A percentile compares a stretch with the other conserved stretches of the same genome.
Conservation (phyloP, 495 filamentous ascomycete genomes). For the Penicillium cataractarum region DNA sequence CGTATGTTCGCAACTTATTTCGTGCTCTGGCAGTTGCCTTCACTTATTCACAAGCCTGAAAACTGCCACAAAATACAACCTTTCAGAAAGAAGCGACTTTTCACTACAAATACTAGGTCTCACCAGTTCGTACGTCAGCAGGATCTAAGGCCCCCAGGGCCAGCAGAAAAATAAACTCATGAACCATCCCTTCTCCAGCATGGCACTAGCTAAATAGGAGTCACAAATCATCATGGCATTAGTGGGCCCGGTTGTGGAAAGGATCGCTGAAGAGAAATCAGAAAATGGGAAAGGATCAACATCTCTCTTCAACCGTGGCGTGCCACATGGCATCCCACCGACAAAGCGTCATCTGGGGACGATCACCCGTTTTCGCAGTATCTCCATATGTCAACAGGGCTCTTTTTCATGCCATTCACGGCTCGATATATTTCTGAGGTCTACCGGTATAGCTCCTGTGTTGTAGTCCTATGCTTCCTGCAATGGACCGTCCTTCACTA, state of each 20-base stretch:
- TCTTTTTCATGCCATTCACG: constrained; percentile 13
- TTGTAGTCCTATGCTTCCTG: neutral
- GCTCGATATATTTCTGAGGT: constrained; percentile 10
- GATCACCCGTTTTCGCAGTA: constrained; percentile 17
- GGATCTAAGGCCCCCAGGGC: constrained; percentile 18
- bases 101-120: neutral
- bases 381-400: constrained; percentile 8
- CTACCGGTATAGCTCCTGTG: neutral
- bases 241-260: constrained; percentile 5
- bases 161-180: constrained; percentile 5
- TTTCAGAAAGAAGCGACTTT: neutral
- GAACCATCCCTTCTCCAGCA: neutral
- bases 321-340: constrained; percentile 15
- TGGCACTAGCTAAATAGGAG: constrained; percentile 3
- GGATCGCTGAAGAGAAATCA: neutral
- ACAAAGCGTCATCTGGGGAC: constrained; percentile 11
- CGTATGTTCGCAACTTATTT: no score
- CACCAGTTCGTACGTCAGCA: neutral
- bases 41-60: neutral
- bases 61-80: neutral
- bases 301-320: neutral
- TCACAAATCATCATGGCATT: constrained; percentile 9
- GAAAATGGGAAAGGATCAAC: constrained; percentile 9
- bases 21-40: neutral
- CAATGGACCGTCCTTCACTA: neutral